Base-by-base conservation (phyloP, 2,329 filamentous ascomycete species). In the Botryotinia convoluta region DNA sequence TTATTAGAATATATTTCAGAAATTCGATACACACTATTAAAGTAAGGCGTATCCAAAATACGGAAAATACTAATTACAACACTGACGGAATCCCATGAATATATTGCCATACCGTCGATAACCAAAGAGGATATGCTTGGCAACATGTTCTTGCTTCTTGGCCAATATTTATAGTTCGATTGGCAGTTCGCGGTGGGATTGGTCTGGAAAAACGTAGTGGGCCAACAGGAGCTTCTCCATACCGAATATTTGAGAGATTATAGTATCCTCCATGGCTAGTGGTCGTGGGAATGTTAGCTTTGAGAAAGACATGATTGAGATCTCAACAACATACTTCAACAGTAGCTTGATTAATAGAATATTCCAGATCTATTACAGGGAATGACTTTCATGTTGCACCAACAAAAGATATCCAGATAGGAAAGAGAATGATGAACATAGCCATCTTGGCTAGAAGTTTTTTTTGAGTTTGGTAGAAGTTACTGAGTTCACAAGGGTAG, bases 181-280 rank as follows among this genome's bases (percentile, higher is more conserved):
- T 75, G 69, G 0, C n/a, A 42, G 76, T 75, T 1, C 79, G 80
- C 3, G 79, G 71, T n/a, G 80, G 78, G 20, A 78, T 72, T 2
- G 84, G 84, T 29, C 81, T 79, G 64, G 83, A 81, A 81, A 85
- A 86, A 74, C 84, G 81, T 9, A 85, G 79, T 26, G 79, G 74
- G 16, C 84, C 85, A 0, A 81, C 75, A 14, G 85, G 84, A 26
- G 84, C 79, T 14, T 81, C 82, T 3, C 83, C 84, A 74, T 83
- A 86, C 29, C 83, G 80, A 65, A 86, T 83, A 22, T 84, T 84
- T 72, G 76, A 81, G 76, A 83, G 84, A n/a, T 78, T 78, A 75
- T 83, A 84, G 71, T 82, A 83, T 57, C 76, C 67, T 10, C 81
- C 68, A 64, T 70, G 57, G 39, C 54, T 29, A 68, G 22, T 57